These are phyloP conservation scores for Bipolaris victoriae DNA, from an alignment of 2,329 filamentous ascomycete genomes.

Conservation along the genomic window DNA sequence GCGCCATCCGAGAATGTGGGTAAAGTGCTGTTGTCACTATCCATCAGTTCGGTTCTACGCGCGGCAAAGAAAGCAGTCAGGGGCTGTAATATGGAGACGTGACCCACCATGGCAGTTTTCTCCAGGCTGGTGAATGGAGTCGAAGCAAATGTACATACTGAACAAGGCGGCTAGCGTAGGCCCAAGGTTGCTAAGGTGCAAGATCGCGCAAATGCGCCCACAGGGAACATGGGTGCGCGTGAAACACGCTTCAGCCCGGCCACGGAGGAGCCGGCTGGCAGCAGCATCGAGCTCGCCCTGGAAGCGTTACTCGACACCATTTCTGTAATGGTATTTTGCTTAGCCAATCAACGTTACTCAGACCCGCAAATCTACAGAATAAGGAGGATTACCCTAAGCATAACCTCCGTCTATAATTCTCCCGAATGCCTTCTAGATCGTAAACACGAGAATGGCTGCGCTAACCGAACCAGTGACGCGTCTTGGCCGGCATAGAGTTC, in stretches of 20 bases:
- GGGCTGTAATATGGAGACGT: not conserved
- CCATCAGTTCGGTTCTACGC: constrained; percentile 6
- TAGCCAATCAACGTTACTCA: no score
- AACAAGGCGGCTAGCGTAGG: constrained; percentile 3
- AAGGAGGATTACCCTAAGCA: no score
- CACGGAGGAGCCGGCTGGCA: not conserved
- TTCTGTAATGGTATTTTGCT: no score
- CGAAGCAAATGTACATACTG: not conserved
- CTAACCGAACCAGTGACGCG: no score
- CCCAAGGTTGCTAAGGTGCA: constrained; percentile 1
- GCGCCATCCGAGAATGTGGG: not conserved
- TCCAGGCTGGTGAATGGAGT: not conserved
- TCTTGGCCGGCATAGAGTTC: no score
- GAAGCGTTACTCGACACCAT: not conserved
- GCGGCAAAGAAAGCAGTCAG: constrained; percentile 5
- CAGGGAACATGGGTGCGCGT: constrained; percentile 11
- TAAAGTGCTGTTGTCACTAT: not conserved
- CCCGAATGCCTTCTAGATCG: no score
- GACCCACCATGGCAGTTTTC: not conserved
- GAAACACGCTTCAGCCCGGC: constrained; percentile 5
- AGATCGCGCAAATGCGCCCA: not conserved
- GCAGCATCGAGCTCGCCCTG: not conserved
- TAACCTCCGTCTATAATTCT: no score
- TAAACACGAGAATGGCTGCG: no score
- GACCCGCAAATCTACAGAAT: no score